Evolutionary conservation across 2,329 filamentous ascomycete genomes (phyloP).

Genomic region (Epicoccum nigrum): DNA sequence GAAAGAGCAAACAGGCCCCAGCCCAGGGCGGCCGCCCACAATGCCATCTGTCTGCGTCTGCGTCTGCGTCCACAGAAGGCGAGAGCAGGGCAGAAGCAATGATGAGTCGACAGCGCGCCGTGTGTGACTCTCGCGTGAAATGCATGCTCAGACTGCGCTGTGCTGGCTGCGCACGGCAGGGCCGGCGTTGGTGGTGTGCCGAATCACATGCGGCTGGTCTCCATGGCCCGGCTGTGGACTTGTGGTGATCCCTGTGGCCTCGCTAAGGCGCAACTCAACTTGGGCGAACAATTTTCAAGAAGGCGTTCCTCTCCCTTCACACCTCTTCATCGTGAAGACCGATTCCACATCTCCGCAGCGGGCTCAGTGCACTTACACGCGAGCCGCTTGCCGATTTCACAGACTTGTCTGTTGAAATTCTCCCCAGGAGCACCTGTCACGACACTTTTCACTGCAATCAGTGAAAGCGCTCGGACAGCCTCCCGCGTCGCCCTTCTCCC

Average conservation of each 20-base stretch:
- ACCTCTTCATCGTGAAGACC: conserved; percentile 47
- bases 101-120: background rate
- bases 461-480: conserved; percentile 46
- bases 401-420: conserved; percentile 48
- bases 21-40: too few relatives aligned
- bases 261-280: conserved; percentile 30
- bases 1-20: conserved; percentile 1
- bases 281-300: conserved; percentile 33
- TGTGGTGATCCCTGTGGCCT: conserved; percentile 17
- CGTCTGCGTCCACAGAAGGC: too few relatives aligned
- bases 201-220: conserved; percentile 19
- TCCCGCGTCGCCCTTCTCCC: conserved; percentile 36
- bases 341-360: conserved; percentile 37
- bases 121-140: background rate
- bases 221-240: conserved; percentile 3
- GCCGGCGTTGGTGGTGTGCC: conserved; percentile 7
- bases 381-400: conserved; percentile 49
- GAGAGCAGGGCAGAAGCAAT: too few relatives aligned
- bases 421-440: conserved; percentile 38
- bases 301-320: conserved; percentile 22
- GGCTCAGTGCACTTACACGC: conserved; percentile 36
- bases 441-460: conserved; percentile 35
- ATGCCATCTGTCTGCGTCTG: too few relatives aligned
- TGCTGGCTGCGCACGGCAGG: background rate
- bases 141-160: background rate